Base-by-base conservation (phyloP, 1,139 yeast species). In the Nakaseomyces delphensis region DNA sequence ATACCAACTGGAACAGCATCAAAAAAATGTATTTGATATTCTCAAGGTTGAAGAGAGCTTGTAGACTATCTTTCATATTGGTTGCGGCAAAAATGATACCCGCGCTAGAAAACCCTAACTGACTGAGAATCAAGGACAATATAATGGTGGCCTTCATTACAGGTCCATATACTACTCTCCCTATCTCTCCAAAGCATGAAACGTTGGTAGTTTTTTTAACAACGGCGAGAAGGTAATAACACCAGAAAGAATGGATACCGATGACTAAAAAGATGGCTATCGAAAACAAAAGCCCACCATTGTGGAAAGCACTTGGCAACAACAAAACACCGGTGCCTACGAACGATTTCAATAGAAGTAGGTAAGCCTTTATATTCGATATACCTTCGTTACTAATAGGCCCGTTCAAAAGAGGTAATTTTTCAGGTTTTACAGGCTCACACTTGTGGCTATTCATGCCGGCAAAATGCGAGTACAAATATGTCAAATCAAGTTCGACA, bases 311-410 rank as follows among this genome's bases (percentile, higher is more conserved):
- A 40, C 76, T 71, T 3, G 93, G 91, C 37, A 83, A 63, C 49
- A 83, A 82, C 16, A 83, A 63, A 3, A 83, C 77, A 13, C 93
- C 93, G 0, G 89, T 80, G 0, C 93, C 93, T 11, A 83, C 79
- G 46, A 83, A 73, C 0, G 87, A 78, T 61, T 83, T 83, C 52
- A 83, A 70, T 46, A 83, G 67, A 41, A 83, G 64, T 48, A 83
- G 73, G 52, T 78, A 83, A 0, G 87, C 79, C 54, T 80, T 81
- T 20, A 67, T 46, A 6, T 83, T 80, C 1, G 85, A 76, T 0
- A 86, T 82, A 6, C 83, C 78, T 3, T 83, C 84, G 39, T 49
- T 63, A 2, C 7, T 18, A 33, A 11, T 14, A 11, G 19, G 7
- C 18, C 15, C n/a, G 4, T 31, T 19, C 4, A n/a, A 14, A 14